Evolutionary conservation across 768 basidiomycete species (phyloP).

Genomic region (Antrodiella citrinella): DNA sequence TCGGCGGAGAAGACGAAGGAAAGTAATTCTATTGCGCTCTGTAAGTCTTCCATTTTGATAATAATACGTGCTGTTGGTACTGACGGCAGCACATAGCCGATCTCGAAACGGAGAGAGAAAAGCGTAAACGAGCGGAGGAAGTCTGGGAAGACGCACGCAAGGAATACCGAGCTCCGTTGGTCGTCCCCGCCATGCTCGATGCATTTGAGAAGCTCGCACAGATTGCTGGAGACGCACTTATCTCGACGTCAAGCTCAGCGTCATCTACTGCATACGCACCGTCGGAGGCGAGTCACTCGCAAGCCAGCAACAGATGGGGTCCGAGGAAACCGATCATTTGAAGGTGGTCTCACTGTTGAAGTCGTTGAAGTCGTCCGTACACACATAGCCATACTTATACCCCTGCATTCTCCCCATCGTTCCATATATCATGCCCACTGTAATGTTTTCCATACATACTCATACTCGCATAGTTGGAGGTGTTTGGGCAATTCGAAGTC

Average conservation of each 20-base stretch:
- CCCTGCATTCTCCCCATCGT: too few relatives aligned
- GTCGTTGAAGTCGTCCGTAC: background rate
- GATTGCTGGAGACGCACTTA: slow-evolving; percentile 18
- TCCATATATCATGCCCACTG: too few relatives aligned
- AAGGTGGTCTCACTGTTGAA: background rate
- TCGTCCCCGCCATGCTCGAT: slow-evolving; percentile 25
- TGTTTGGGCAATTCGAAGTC: too few relatives aligned
- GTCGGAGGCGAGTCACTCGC: background rate
- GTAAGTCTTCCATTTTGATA: too few relatives aligned
- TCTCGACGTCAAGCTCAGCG: too few relatives aligned
- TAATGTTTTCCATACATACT: too few relatives aligned
- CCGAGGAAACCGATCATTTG: background rate
- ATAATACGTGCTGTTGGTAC: too few relatives aligned
- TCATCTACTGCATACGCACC: too few relatives aligned
- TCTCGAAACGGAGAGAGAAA: background rate
- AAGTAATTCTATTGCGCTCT: background rate
- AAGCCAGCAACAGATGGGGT: background rate
- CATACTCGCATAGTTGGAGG: too few relatives aligned
- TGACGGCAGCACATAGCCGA: background rate
- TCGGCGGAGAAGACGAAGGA: background rate
- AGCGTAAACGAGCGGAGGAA: slow-evolving; percentile 8
- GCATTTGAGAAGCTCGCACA: slow-evolving; percentile 22
- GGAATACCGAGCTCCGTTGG: slow-evolving; percentile 20
- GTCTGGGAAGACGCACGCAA: slow-evolving; percentile 18
- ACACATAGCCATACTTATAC: background rate